Base-by-base conservation (phyloP, 2,329 filamentous ascomycete species). In the Pestalotiopsis sp. region DNA sequence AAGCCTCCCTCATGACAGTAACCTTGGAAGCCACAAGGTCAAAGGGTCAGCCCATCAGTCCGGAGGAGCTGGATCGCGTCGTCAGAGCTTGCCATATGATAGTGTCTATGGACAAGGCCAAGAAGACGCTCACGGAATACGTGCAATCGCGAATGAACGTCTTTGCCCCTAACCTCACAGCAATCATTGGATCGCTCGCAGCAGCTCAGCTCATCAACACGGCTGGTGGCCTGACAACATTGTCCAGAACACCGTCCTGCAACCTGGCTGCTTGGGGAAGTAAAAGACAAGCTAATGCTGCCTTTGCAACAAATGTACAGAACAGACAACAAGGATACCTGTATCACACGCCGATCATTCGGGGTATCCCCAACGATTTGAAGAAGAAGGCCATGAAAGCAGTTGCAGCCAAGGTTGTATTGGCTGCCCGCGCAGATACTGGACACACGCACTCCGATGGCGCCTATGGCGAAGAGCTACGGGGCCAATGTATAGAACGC, bases 161-260 rank as follows among this genome's bases (percentile, higher is more conserved):
- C 41, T 98, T 98, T 78, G 96, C 96, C 4, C 96, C 96, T 0
- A 99, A 99, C 75, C 83, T 98, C 67, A 97, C 96, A 0, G 91
- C 90, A 1, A 88, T 99, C 20, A 93, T 99, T 69, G 96, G 96
- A 20, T 96, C 95, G 0, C 86, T 97, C 20, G 98, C 95, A 2
- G 95, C 96, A 7, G 96, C 96, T 4, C 95, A 98, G 81, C 89
- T 99, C n/a, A 92, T 99, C 75, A 98, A 98, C 80, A 93, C 94
- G 69, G 93, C 94, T 0, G 96, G 96, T 71, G 96, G 96, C 9
- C 84, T 99, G 39, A 93, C 91, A 1, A 94, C 94, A 45, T 87
- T 99, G 12, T 94, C 94, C 56, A 97, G 97, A 79, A 96, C 94
- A 2, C 96, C 96, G 0, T 90, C 96, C 2, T 98, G 95, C 82